phyloP scores from a whole-genome alignment of 176 grass and related monocot species.

The Avena sativa region DNA sequence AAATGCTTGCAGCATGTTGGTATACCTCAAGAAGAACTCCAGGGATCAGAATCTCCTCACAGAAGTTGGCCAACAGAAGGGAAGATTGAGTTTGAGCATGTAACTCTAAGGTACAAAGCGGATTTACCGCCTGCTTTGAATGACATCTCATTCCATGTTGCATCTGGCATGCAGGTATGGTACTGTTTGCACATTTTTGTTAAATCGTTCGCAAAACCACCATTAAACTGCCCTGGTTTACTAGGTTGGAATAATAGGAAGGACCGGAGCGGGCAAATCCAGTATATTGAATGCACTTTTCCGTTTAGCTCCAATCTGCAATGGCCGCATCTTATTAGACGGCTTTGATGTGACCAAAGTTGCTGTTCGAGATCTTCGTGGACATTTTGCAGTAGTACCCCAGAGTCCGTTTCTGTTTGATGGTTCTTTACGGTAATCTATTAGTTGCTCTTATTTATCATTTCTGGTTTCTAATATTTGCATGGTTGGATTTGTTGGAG shows the following conservation, averaged over 20 bases:
- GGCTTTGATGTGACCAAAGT: conserved; percentile 68
- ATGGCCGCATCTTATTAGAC: conserved; percentile 81
- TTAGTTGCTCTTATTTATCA: conserved; percentile 27
- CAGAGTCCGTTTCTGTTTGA: conserved; percentile 93
- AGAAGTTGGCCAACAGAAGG: conserved; percentile 75
- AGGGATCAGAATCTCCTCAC: conserved; percentile 59
- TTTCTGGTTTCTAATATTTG: conserved; percentile 30
- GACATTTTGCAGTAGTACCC: conserved; percentile 81
- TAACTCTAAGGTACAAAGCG: conserved; percentile 82
- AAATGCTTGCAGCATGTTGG: conserved; percentile 70
- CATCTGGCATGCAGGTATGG: conserved; percentile 75
- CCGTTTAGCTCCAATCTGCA: conserved; percentile 72
- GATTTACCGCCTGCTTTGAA: conserved; percentile 73
- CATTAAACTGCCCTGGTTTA: conserved; percentile 28
- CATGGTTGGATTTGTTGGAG: conserved; percentile 8
- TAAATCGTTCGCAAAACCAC: conserved; percentile 8
- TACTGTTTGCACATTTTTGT: neutral
- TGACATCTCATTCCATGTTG: conserved; percentile 72
- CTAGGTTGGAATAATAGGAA: conserved; percentile 95
- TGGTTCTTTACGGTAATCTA: conserved; percentile 77
- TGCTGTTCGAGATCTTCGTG: conserved; percentile 72
- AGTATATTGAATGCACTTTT: conserved; percentile 95
- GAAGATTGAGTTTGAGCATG: conserved; percentile 77
- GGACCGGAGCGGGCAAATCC: conserved; percentile 97
- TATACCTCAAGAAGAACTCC: conserved; percentile 76